These are phyloP conservation scores for Saturnispora gosingensis DNA, from an alignment of 805 yeast genomes.

Conservation along the genomic window DNA sequence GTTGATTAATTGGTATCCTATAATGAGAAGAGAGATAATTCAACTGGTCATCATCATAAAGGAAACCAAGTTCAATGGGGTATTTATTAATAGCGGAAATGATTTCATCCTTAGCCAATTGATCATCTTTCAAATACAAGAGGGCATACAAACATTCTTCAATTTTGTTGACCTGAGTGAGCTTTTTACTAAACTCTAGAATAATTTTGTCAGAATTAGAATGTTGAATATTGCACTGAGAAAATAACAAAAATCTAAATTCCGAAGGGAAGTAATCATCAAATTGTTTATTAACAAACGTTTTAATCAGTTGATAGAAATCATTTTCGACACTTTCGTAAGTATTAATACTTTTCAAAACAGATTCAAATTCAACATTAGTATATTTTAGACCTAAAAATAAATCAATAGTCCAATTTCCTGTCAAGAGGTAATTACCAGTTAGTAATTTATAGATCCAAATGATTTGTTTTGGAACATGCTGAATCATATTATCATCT, in stretches of 20 bases:
- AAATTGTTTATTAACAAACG: neutral
- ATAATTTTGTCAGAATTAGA: slow-evolving; percentile 15
- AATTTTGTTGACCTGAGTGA: slow-evolving; percentile 39
- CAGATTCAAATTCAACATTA: slow-evolving; percentile 27
- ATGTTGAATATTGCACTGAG: slow-evolving; percentile 8
- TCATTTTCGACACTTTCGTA: slow-evolving; percentile 7
- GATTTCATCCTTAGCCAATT: slow-evolving; percentile 33
- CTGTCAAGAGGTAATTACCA: slow-evolving; percentile 34
- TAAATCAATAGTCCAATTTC: slow-evolving; percentile 29
- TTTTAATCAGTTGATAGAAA: neutral
- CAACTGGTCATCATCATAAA: slow-evolving; percentile 24
- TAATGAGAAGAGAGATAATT: slow-evolving; percentile 31
- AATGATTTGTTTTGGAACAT: slow-evolving; percentile 45
- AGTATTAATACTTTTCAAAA: slow-evolving; percentile 22
- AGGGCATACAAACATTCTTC: slow-evolving; percentile 56
- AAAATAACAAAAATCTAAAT: neutral
- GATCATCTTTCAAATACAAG: slow-evolving; percentile 46
- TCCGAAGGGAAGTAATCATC: neutral
- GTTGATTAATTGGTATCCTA: slow-evolving; percentile 37
- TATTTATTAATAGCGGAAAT: slow-evolving; percentile 28
- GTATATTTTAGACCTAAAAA: slow-evolving; percentile 56
- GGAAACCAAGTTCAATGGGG: slow-evolving; percentile 24
- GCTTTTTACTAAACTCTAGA: slow-evolving; percentile 39
- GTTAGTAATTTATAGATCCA: slow-evolving; percentile 54
- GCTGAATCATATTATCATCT: slow-evolving; percentile 29